A percentile compares a stretch with the other conserved stretches of the same genome.
Evolutionary conservation across 1,284 basidiomycete genomes (phyloP).

Genomic region (Hymenochaete sp.): DNA sequence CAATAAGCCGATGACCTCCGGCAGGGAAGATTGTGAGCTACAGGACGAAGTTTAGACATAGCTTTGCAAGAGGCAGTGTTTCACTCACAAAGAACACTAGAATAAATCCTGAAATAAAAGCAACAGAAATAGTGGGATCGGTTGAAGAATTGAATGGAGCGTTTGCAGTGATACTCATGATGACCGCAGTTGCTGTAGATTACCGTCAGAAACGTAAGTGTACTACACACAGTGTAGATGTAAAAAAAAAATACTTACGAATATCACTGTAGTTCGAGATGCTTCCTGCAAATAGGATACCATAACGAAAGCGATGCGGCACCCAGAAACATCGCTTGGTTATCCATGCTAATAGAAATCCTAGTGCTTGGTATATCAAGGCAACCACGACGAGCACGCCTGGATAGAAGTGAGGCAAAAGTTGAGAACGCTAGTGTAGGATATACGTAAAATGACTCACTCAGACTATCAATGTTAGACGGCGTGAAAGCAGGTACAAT

Average conservation of each 20-base stretch:
- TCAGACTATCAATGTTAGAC: conserved; percentile 56
- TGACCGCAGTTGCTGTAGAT: conserved; percentile 49
- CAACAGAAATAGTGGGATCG: conserved; percentile 52
- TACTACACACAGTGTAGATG: background rate
- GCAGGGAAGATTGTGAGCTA: conserved; percentile 58
- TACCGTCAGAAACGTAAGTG: background rate
- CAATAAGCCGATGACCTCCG: conserved; percentile 44
- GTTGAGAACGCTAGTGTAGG: background rate
- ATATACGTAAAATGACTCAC: conserved; percentile 27
- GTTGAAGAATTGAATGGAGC: conserved; percentile 43
- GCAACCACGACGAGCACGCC: conserved; percentile 50
- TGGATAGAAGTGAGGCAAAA: conserved; percentile 26
- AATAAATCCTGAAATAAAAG: conserved; percentile 45
- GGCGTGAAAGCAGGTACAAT: conserved; percentile 66
- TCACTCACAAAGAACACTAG: conserved; percentile 36
- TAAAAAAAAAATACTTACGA: conserved; percentile 38
- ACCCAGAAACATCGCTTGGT: conserved; percentile 68
- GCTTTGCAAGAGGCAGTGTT: background rate
- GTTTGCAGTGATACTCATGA: conserved; percentile 44
- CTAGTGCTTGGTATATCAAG: conserved; percentile 43
- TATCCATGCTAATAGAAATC: conserved; percentile 46
- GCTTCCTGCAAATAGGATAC: conserved; percentile 55
- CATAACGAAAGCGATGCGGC: conserved; percentile 64
- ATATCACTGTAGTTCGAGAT: conserved; percentile 63
- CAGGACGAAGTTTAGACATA: background rate